Percentiles rank a stretch among this genome's conserved stretches.
phyloP scores from a whole-genome alignment of 1,284 basidiomycete genomes.

The Xerocomus amazonicus region DNA sequence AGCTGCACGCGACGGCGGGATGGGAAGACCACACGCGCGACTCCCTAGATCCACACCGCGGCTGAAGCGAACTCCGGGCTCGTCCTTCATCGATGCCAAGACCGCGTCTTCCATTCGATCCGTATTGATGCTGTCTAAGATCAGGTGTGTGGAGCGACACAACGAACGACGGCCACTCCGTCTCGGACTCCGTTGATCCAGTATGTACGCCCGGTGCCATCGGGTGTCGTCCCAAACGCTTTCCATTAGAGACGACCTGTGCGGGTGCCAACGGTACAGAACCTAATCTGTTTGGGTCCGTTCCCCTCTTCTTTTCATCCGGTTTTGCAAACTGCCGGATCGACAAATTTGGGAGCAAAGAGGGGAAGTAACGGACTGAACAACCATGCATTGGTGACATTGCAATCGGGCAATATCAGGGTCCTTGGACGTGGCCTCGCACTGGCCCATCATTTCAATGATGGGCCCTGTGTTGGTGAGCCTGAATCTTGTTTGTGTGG shows the following conservation, averaged over 20 bases:
- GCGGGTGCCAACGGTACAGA: too few species aligned
- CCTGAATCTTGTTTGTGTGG: neutral
- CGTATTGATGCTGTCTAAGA: neutral
- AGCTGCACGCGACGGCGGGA: neutral
- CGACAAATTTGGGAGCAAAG: too few species aligned
- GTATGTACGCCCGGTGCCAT: neutral
- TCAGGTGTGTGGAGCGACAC: constrained; percentile 1
- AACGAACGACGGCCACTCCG: neutral
- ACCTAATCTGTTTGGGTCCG: neutral
- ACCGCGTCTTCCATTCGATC: neutral
- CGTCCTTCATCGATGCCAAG: neutral
- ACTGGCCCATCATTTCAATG: neutral
- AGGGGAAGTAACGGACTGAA: too few species aligned
- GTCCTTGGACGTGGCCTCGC: neutral
- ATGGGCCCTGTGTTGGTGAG: too few species aligned
- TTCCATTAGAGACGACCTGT: neutral
- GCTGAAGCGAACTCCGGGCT: neutral
- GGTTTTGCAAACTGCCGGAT: neutral
- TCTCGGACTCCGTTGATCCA: constrained; percentile 2
- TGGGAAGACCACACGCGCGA: neutral
- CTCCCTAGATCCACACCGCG: neutral
- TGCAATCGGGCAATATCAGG: neutral
- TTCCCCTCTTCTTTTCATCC: neutral
- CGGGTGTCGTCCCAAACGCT: neutral
- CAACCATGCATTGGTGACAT: neutral